Base-by-base conservation (phyloP, 371 early-diverging fungal genomes). In the Hamiltosporidium tvaerminnensis region DNA sequence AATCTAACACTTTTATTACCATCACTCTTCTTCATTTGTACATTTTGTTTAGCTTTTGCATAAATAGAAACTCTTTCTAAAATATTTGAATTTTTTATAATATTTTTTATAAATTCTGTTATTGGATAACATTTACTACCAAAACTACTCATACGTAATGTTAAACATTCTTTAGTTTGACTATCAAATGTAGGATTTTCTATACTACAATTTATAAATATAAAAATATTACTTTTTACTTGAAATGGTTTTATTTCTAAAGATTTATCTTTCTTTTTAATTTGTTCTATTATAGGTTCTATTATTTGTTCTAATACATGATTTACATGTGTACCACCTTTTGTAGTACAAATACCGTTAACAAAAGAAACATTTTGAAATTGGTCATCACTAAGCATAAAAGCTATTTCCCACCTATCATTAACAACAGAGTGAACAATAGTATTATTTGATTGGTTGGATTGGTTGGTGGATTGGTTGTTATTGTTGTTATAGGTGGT, bases 101-200 rank as follows among this genome's bases (percentile, higher is more conserved):
- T 81, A 54, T 82, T 83, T 63, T 84, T 86, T 65, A 87, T 78
- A 74, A 97, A 96, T 32, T 84, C 84, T 9, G 89, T 89, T 14
- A 79, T 71, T 2, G 88, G 67, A 14, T 79, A 73, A 75, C 88
- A 91, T 59, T 83, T 86, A 12, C 89, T 88, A 1, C 95, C 96
- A 81, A 98, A 96, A 0, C 82, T 73, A 2, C 83, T 77, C 16
- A 71, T 69, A 57, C 85, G 83, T 48, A 94, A 77, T 0, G 96
- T 97, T 84, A 97, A 83, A 68, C 82, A 88, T 70, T 96, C 98
- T 77, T 97, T 97, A 23, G 97, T 98, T 77, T 97, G 99, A 4
- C 92, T 91, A 76, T 97, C 95, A 77, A 98, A 98, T 0, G 91
- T 80, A 2, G 99, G 95, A 74, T 98, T 98, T 69, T 91, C 93